Evolutionary conservation across 1,284 basidiomycete species (phyloP).

Genomic region (Puccinia coronata): DNA sequence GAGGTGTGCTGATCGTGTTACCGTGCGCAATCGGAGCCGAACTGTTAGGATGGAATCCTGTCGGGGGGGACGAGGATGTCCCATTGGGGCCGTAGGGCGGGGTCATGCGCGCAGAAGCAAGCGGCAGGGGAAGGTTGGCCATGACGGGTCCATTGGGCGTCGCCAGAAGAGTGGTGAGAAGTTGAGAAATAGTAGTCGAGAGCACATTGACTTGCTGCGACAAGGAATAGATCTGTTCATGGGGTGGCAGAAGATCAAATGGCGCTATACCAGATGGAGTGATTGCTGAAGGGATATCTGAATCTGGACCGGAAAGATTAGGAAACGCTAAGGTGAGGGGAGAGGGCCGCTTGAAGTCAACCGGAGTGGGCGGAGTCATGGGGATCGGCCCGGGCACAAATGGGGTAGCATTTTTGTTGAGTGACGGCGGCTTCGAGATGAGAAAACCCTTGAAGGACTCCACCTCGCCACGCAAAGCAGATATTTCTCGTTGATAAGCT

Average conservation of each 20-base stretch:
- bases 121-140: background rate
- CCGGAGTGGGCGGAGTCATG: constrained; percentile 31
- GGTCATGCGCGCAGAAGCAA: background rate
- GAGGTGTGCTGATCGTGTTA: background rate
- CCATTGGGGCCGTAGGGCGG: background rate
- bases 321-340: background rate
- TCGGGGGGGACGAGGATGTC: background rate
- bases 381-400: constrained; percentile 14
- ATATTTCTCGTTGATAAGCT: constrained; percentile 5
- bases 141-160: constrained; percentile 16
- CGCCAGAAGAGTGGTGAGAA: constrained; percentile 20
- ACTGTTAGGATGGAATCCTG: background rate
- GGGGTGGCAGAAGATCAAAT: constrained; percentile 22
- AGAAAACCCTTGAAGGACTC: constrained; percentile 19
- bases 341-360: constrained; percentile 3
- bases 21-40: background rate
- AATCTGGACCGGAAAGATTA: background rate
- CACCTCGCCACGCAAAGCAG: background rate
- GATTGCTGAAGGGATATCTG: background rate
- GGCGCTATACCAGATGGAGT: constrained; percentile 54
- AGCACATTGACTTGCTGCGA: constrained; percentile 44
- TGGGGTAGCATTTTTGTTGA: constrained; percentile 19
- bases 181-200: constrained; percentile 41
- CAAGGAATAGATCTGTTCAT: constrained; percentile 39
- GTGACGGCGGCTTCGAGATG: constrained; percentile 4